A percentile compares a stretch with the other conserved stretches of the same genome.
These are phyloP conservation scores for Paramecium biaurelia DNA, from an alignment of 73 alveolate genomes.

Conservation along the genomic window DNA sequence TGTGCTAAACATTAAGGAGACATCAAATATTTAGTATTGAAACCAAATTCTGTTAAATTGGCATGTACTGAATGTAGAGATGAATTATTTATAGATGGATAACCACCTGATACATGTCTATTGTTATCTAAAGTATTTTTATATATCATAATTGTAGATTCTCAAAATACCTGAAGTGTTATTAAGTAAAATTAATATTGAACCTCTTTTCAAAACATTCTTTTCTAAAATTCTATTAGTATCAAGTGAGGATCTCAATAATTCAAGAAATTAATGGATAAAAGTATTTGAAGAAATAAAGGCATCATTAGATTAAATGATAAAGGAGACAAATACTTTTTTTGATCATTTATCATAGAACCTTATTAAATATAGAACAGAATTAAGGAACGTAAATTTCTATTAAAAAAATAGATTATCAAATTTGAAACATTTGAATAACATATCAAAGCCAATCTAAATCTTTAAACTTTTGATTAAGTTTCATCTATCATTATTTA, in stretches of 20 bases:
- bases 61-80: background rate
- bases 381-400: background rate
- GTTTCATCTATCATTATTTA: background rate
- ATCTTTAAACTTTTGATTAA: background rate
- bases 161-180: background rate
- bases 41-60: background rate
- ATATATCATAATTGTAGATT: background rate
- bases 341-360: background rate
- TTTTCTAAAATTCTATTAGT: background rate
- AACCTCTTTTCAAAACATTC: background rate
- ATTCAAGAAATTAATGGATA: background rate
- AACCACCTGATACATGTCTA: background rate
- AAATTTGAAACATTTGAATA: background rate
- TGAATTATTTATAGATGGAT: background rate
- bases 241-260: background rate
- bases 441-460: background rate
- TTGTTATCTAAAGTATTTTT: background rate
- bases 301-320: background rate
- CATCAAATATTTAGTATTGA: background rate
- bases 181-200: background rate
- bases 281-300: background rate
- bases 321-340: background rate
- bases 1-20: background rate
- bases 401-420: background rate
- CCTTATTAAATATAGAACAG: background rate